Evolutionary conservation across 768 basidiomycete species (phyloP).

Genomic region (Coprinopsis strossmayeri): DNA sequence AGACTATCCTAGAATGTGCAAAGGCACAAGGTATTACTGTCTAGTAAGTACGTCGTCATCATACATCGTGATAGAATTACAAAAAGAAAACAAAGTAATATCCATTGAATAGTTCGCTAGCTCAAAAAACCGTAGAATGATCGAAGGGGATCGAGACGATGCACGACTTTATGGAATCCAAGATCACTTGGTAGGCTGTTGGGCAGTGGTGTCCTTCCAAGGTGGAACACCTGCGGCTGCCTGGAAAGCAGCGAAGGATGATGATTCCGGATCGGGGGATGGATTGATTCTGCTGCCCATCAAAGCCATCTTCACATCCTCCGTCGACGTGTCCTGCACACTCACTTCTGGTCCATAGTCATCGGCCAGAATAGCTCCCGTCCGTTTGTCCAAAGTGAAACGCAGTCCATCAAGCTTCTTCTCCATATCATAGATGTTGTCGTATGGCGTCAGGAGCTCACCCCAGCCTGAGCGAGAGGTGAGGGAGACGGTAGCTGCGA

Average conservation of each 20-base stretch:
- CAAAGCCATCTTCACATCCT: constrained; percentile 32
- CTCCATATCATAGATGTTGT: constrained; percentile 37
- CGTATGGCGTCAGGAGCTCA: constrained; percentile 53
- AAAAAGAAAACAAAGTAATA: too few relatives aligned
- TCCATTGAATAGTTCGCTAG: too few relatives aligned
- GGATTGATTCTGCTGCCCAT: constrained; percentile 13
- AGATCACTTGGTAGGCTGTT: too few relatives aligned
- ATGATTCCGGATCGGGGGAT: constrained; percentile 15
- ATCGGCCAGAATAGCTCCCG: constrained; percentile 58
- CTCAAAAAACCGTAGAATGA: neutral
- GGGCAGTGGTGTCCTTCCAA: neutral
- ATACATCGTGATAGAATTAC: too few relatives aligned
- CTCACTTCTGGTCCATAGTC: constrained; percentile 28
- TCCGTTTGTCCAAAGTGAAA: constrained; percentile 50
- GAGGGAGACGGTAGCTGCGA: constrained; percentile 49
- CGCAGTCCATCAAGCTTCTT: constrained; percentile 42
- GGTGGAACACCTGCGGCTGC: constrained; percentile 9
- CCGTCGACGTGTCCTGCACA: constrained; percentile 19
- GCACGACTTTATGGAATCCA: neutral
- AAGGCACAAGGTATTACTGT: too few relatives aligned
- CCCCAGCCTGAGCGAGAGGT: constrained; percentile 60
- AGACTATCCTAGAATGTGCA: too few relatives aligned
- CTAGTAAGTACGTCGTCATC: too few relatives aligned
- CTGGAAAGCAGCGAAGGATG: constrained; percentile 19
- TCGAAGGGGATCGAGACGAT: neutral